Conservation (phyloP, 441 rosid species). For the Syzygium syzygioides region DNA sequence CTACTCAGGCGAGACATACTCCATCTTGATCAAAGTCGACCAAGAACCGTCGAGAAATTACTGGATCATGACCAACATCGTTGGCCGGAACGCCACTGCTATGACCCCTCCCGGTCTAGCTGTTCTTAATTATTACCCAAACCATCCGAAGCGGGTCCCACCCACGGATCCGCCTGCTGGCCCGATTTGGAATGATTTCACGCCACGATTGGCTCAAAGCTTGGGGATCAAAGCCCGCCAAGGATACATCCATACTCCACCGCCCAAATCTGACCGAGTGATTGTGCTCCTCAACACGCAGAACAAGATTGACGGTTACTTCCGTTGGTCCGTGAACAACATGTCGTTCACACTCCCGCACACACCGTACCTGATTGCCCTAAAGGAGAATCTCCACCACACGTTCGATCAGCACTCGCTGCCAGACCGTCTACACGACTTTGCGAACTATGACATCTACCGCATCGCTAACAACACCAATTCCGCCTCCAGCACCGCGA, state of each 20-base stretch:
- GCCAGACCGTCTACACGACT: slow-evolving; percentile 32
- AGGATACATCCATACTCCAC: slow-evolving; percentile 34
- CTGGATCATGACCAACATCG: slow-evolving; percentile 54
- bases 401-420: slow-evolving; percentile 39
- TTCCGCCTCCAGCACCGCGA: slow-evolving; percentile 26
- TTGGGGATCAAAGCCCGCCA: slow-evolving; percentile 39
- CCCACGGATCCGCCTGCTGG: slow-evolving; percentile 35
- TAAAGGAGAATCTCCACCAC: slow-evolving; percentile 31
- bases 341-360: slow-evolving; percentile 48
- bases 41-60: slow-evolving; percentile 55
- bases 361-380: slow-evolving; percentile 54
- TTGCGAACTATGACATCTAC: slow-evolving; percentile 23
- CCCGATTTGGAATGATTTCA: slow-evolving; percentile 38
- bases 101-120: slow-evolving; percentile 41
- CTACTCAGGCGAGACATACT: slow-evolving; percentile 79
- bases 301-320: slow-evolving; percentile 28
- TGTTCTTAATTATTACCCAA: slow-evolving; percentile 53
- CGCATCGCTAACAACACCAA: slow-evolving; percentile 12
- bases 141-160: slow-evolving; percentile 39
- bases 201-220: slow-evolving; percentile 40
- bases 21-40: slow-evolving; percentile 51
- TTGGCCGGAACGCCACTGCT: slow-evolving; percentile 31
- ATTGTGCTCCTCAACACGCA: slow-evolving; percentile 62
- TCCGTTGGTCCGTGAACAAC: slow-evolving; percentile 60
- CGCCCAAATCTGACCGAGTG: slow-evolving; percentile 30